Evolutionary conservation across 768 basidiomycete species (phyloP).

Genomic region (Polyporus arcularius): DNA sequence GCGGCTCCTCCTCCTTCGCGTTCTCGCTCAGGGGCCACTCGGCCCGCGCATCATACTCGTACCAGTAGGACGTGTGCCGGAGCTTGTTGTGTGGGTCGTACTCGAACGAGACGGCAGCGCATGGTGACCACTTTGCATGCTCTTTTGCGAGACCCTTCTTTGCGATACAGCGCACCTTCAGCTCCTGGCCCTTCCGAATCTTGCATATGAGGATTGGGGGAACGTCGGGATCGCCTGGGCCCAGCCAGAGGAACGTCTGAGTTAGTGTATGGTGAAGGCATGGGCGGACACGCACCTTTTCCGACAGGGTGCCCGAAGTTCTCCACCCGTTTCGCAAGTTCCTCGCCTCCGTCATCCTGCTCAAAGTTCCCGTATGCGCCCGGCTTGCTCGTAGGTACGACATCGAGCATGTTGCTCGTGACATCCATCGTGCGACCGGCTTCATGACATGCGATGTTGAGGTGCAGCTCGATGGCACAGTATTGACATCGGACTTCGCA

Average conservation of each 20-base stretch:
- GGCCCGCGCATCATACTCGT: conserved; percentile 70
- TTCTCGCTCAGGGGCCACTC: conserved; percentile 96
- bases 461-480: conserved; percentile 80
- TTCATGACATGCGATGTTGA: conserved; percentile 78
- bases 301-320: conserved; percentile 84
- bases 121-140: conserved; percentile 99
- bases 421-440: conserved; percentile 73
- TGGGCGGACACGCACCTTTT: conserved; percentile 58
- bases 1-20: conserved; percentile 78
- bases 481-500: conserved; percentile 82
- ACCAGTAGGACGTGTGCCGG: conserved; percentile 95
- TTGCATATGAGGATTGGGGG: conserved; percentile 86
- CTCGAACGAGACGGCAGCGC: conserved; percentile 93
- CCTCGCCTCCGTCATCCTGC: conserved; percentile 60
- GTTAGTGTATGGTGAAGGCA: neutral
- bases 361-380: conserved; percentile 11
- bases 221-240: conserved; percentile 58
- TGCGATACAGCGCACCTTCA: conserved; percentile 82
- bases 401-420: conserved; percentile 83
- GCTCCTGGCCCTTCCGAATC: conserved; percentile 91
- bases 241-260: neutral
- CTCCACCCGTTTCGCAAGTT: conserved; percentile 70
- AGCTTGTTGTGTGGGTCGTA: conserved; percentile 98
- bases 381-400: conserved; percentile 37
- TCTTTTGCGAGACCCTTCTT: conserved; percentile 98